Conservation (phyloP, 2,329 filamentous ascomycete species). For the Leptographium flavum region DNA sequence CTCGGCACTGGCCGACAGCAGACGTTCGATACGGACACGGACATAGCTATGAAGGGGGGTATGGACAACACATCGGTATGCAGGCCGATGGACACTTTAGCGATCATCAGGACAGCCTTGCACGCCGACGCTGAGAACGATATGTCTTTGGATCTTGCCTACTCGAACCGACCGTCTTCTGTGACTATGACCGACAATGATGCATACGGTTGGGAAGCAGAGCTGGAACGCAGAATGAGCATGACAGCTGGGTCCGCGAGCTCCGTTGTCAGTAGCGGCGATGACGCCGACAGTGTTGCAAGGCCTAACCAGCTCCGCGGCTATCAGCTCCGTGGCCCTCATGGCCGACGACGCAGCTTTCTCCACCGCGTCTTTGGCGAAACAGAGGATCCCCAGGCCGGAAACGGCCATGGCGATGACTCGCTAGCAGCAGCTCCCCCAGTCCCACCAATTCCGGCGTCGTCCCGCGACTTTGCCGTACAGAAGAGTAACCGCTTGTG, state of each 20-base stretch:
- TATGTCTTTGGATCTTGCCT: constrained; percentile 14
- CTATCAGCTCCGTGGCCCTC: constrained; percentile 15
- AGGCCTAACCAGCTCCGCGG: constrained; percentile 9
- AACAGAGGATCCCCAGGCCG: not conserved
- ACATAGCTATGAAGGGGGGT: not conserved
- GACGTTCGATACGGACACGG: not conserved
- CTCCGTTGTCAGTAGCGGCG: not conserved
- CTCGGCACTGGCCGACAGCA: not conserved
- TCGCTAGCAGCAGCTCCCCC: not conserved
- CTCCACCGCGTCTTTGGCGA: constrained; percentile 26
- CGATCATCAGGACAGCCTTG: not conserved
- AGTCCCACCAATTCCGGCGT: not conserved
- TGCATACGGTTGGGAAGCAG: constrained; percentile 40
- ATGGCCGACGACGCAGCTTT: constrained; percentile 19
- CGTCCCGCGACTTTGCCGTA: constrained; percentile 1
- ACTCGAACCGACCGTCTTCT: constrained; percentile 16
- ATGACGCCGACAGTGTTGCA: not conserved
- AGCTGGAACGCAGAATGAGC: constrained; percentile 20
- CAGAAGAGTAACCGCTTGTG: constrained; percentile 4
- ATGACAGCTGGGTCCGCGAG: not conserved
- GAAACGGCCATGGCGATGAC: not conserved
- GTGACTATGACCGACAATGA: constrained; percentile 21
- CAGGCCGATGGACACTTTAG: not conserved
- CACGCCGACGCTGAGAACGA: constrained; percentile 10
- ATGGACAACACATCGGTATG: not conserved